phyloP scores from a whole-genome alignment of 495 filamentous ascomycete genomes.

The Pyronema domesticum region DNA sequence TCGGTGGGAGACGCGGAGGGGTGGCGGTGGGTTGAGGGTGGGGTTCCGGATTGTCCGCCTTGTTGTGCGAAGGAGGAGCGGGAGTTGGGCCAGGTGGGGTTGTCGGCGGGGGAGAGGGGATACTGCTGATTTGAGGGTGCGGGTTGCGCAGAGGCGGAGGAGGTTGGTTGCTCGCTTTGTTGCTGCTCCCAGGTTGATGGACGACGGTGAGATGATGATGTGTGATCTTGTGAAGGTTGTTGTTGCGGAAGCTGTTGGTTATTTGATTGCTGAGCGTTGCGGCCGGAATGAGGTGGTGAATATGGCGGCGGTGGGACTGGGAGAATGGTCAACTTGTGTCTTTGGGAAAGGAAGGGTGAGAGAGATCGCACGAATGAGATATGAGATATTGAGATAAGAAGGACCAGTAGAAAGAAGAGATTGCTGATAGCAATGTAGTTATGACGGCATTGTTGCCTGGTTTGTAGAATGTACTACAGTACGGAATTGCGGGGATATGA shows the following conservation, averaged over 20 bases:
- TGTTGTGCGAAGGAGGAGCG: slow-evolving; percentile 14
- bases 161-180: too few relatives aligned
- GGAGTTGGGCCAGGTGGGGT: slow-evolving; percentile 15
- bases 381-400: too few relatives aligned
- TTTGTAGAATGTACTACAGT: too few relatives aligned
- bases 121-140: too few relatives aligned
- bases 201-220: too few relatives aligned
- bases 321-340: neutral
- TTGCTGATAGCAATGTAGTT: too few relatives aligned
- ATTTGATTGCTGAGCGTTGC: slow-evolving; percentile 4
- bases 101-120: slow-evolving; percentile 17
- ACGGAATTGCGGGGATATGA: too few relatives aligned
- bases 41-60: neutral
- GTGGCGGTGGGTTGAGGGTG: neutral
- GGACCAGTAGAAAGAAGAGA: too few relatives aligned
- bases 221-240: slow-evolving; percentile 6
- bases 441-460: too few relatives aligned
- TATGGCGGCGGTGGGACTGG: slow-evolving; percentile 21
- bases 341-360: neutral
- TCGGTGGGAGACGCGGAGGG: neutral
- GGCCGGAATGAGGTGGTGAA: slow-evolving; percentile 13
- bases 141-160: too few relatives aligned
- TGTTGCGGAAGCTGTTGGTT: neutral
- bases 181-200: too few relatives aligned
- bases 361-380: too few relatives aligned